Evolutionary conservation across 495 filamentous ascomycete species (phyloP).

Genomic region (Penicillium cinerascens): DNA sequence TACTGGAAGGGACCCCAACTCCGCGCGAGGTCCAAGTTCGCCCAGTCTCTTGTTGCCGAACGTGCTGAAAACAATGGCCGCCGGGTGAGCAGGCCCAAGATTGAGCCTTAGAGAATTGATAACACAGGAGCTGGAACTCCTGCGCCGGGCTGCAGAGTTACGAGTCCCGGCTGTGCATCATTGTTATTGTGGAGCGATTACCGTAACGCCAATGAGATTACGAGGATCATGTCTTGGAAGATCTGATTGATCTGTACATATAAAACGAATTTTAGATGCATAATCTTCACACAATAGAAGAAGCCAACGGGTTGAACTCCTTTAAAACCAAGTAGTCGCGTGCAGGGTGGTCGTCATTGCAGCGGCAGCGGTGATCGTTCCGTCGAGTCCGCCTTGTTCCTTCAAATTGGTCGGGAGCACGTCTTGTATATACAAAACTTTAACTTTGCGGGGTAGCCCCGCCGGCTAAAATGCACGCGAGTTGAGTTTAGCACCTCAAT

Average conservation of each 20-base stretch:
- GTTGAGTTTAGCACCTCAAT: too few species aligned
- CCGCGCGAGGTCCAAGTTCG: slow-evolving; percentile 44
- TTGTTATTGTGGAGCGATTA: neutral
- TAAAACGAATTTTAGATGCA: neutral
- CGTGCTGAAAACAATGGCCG: slow-evolving; percentile 26
- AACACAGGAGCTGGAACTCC: neutral
- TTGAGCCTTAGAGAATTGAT: slow-evolving; percentile 1
- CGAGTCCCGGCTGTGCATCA: neutral
- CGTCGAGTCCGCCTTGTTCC: too few species aligned
- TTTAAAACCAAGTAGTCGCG: too few species aligned
- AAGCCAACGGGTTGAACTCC: neutral
- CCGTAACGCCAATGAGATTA: neutral
- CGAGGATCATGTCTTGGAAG: neutral
- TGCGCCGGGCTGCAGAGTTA: neutral
- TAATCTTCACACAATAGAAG: neutral
- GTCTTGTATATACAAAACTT: too few species aligned
- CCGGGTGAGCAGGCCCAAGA: slow-evolving; percentile 21
- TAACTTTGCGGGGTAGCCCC: too few species aligned
- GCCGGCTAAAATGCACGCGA: too few species aligned
- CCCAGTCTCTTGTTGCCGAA: slow-evolving; percentile 31
- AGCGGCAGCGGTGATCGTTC: too few species aligned
- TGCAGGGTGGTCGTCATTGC: too few species aligned
- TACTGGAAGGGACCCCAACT: slow-evolving; percentile 49
- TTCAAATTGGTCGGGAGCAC: too few species aligned
- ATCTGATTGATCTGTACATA: neutral